Evolutionary conservation across 2,329 filamentous ascomycete species (phyloP).

Genomic region (Fusarium acutatum): DNA sequence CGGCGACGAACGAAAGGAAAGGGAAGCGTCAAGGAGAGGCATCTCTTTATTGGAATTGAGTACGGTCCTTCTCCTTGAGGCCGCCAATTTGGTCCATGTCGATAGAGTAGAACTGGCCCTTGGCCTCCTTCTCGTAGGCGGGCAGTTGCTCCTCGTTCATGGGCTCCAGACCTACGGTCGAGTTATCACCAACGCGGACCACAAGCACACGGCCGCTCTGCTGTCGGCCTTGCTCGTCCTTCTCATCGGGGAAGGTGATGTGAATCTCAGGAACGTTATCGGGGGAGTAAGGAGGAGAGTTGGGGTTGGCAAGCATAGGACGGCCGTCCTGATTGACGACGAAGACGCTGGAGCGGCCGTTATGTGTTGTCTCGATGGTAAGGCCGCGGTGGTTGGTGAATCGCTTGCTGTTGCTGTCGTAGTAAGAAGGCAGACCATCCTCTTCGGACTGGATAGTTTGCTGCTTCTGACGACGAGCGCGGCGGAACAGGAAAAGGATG

Average conservation of each 20-base stretch:
- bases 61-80: conserved; percentile 83
- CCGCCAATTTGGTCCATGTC: conserved; percentile 96
- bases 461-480: conserved; percentile 63
- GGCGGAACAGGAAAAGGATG: conserved; percentile 76
- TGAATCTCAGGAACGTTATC: conserved; percentile 92
- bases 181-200: conserved; percentile 87
- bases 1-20: conserved; percentile 34
- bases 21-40: conserved; percentile 14
- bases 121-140: conserved; percentile 85
- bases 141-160: conserved; percentile 83
- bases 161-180: conserved; percentile 87
- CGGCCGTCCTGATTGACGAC: conserved; percentile 81
- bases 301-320: conserved; percentile 78
- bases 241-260: conserved; percentile 97
- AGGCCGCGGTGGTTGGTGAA: conserved; percentile 63
- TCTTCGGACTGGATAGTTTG: conserved; percentile 47
- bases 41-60: conserved; percentile 47
- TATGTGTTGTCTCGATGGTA: conserved; percentile 65
- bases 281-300: conserved; percentile 79
- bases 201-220: conserved; percentile 90
- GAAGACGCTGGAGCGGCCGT: conserved; percentile 73
- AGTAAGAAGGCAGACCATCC: conserved; percentile 74
- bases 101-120: conserved; percentile 86
- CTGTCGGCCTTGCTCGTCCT: conserved; percentile 82
- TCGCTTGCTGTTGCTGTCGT: conserved; percentile 61